Evolutionary conservation across 495 filamentous ascomycete genomes (phyloP), one percentile per base, ranked within the genome.

Genomic region (Hypoxylon perforatum): DNA sequence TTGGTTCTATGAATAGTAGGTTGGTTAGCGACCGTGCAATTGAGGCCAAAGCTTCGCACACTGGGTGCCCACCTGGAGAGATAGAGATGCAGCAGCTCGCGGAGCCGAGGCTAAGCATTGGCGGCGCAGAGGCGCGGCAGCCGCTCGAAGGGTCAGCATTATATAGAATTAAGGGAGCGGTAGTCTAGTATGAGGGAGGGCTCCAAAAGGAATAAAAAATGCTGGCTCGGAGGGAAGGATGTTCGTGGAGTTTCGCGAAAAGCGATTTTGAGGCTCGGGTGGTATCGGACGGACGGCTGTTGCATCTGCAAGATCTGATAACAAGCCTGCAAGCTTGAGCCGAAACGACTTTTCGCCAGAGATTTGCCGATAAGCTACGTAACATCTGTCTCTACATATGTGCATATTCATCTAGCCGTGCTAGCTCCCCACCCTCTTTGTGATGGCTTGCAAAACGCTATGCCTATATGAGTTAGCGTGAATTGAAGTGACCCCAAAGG

Each of bases 121-220:
- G 73, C 79, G 80, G 76, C 80, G 79, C 74, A 77, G 74, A 69
- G 83, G 81, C 48, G 78, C 82, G 76, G 79, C 80, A 67, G 81
- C 76, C 60, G 78, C 78, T 67, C 82, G 82, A 70, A 82, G 75
- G 74, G 78, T 73, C 65, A 85, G 72, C 84, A 86, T 86, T 54
- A 63, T 82, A 67, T 67, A 65, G 35, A 47, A 65, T 56, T 56
- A 65, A 58, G 49, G 59, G 63, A 70, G 60, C 60, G 8, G 72
- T 53, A 70, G 63, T 67, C 47, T 41, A 41, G 23, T 38, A n/a
- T 54, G 14, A 22, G 22, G 47, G 14, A 41, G 30, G 50, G 56
- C 65, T 60, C 50, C 22, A 39, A 18, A 10, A 38, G 49, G 53
- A 54, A 47, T 51, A 47, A 52, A 57, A n/a, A 57, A 61, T 51